Base-by-base conservation (phyloP, 2,329 filamentous ascomycete species). In the Setomelanomma holmii region DNA sequence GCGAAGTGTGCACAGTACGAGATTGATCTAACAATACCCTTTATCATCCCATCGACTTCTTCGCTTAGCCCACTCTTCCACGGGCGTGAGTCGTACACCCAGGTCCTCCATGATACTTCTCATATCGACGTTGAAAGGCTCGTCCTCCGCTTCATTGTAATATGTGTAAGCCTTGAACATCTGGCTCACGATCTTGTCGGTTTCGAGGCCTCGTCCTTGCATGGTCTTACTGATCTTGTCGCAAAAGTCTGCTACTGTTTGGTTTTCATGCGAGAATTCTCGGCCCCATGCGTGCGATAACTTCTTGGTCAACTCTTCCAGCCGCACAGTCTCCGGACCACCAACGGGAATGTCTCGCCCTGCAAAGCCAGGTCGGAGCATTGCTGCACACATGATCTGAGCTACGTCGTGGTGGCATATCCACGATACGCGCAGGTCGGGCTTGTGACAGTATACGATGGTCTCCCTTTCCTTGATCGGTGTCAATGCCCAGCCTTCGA, bases 151-250 rank as follows among this genome's bases (percentile, higher is more conserved):
- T 49, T 78, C 72, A 24, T 76, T 76, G 54, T 77, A 77, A 55
- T 72, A 75, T 5, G 75, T 74, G 56, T 77, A 76, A 7, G 75
- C 75, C 56, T 67, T 74, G 57, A 71, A 74, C 75, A 76, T 78
- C 64, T 78, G 71, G 17, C 53, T 66, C 8, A 75, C 60, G 21
- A 76, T 64, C 11, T 54, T 56, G 10, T 75, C 73, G 4, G 60
- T 65, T n/a, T 76, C 70, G n/a, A 76, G 45, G 5, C 72, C 68
- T 24, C 74, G 53, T 17, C 65, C 61, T 48, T 67, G 52, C 75
- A 77, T 76, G 8, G 68, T 66, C 44, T 60, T 49, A 19, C 64
- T 53, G 49, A 67, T 67, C 55, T 60, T 67, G 2, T 66, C 60
- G 33, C 66, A 67, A 43, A 68, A 68, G 34, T 68, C 64, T 4